Conservation (phyloP, 768 basidiomycete genomes). For the Suillus occidentalis region DNA sequence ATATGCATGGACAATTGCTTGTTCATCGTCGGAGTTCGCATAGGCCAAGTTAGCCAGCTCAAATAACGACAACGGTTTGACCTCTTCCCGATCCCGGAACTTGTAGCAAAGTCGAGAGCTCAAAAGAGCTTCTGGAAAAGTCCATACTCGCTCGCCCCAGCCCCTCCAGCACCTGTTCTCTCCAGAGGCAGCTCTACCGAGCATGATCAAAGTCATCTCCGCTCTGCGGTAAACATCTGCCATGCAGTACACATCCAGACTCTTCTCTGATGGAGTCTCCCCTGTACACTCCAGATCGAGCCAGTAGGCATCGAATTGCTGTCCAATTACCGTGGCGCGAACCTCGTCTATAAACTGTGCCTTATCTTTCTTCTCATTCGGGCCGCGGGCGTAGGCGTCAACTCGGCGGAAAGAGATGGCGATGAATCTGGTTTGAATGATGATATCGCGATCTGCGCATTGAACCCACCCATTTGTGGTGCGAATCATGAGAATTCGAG, state of each 20-base stretch:
- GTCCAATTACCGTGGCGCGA: constrained; percentile 4
- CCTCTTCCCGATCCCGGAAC: too few species aligned
- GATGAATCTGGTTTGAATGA: constrained; percentile 12
- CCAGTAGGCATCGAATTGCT: constrained; percentile 17
- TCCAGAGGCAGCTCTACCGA: too few species aligned
- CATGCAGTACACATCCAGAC: constrained; percentile 19
- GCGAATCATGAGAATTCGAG: constrained; percentile 13
- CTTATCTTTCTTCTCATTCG: constrained; percentile 7
- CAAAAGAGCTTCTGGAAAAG: too few species aligned
- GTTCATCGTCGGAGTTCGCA: constrained; percentile 4
- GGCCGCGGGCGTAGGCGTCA: constrained; percentile 1
- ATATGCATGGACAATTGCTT: constrained; percentile 14
- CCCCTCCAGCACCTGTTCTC: too few species aligned
- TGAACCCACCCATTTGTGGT: constrained; percentile 5
- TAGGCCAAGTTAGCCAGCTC: too few species aligned
- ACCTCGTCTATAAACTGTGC: constrained; percentile 11
- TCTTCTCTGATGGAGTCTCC: constrained; percentile 13
- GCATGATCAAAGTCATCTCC: constrained; percentile 1
- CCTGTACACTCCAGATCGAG: constrained; percentile 13
- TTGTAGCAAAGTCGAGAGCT: too few species aligned
- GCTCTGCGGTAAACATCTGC: constrained; percentile 18
- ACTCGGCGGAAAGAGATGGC: constrained; percentile 16
- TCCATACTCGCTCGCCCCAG: too few species aligned
- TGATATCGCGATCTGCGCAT: background rate
- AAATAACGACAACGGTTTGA: too few species aligned